These are phyloP conservation scores for Hydnum rufescens DNA, from an alignment of 768 basidiomycete species.

Conservation along the genomic window DNA sequence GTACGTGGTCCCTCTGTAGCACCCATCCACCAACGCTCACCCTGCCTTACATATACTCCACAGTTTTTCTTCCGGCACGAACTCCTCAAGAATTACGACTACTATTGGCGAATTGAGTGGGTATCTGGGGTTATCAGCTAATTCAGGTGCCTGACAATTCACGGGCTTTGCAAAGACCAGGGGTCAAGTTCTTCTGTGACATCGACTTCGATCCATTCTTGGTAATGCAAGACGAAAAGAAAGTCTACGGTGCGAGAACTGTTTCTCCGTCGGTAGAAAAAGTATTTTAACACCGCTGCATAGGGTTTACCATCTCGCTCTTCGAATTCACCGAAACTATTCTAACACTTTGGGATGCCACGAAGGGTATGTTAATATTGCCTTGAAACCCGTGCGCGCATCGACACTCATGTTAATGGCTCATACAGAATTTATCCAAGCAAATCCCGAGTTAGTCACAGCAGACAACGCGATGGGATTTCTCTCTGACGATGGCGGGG, in stretches of 20 bases:
- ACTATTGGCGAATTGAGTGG: slow-evolving; percentile 83
- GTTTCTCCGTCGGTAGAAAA: too few species aligned
- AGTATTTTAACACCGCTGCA: slow-evolving; percentile 9
- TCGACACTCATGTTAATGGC: too few species aligned
- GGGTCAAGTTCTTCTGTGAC: slow-evolving; percentile 67
- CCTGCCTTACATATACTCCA: slow-evolving; percentile 1
- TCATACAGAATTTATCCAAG: slow-evolving; percentile 49
- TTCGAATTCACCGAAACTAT: slow-evolving; percentile 68
- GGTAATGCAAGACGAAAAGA: slow-evolving; percentile 58
- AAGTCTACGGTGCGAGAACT: slow-evolving; percentile 46
- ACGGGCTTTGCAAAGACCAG: slow-evolving; percentile 30
- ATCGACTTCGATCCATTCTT: slow-evolving; percentile 57
- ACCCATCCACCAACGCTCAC: too few species aligned
- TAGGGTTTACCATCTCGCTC: slow-evolving; percentile 63
- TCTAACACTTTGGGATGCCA: slow-evolving; percentile 62
- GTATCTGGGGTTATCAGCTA: background rate
- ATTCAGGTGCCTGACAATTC: background rate
- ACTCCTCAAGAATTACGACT: slow-evolving; percentile 52
- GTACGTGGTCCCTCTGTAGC: slow-evolving; percentile 25
- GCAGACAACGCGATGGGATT: slow-evolving; percentile 52
- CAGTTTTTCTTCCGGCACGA: slow-evolving; percentile 75
- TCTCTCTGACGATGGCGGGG: slow-evolving; percentile 53
- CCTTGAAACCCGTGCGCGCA: too few species aligned
- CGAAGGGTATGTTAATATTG: too few species aligned
- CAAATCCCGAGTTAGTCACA: slow-evolving; percentile 40